These are phyloP conservation scores for Chalaropsis thielavioides DNA, from an alignment of 2,329 filamentous ascomycete genomes.

Conservation along the genomic window DNA sequence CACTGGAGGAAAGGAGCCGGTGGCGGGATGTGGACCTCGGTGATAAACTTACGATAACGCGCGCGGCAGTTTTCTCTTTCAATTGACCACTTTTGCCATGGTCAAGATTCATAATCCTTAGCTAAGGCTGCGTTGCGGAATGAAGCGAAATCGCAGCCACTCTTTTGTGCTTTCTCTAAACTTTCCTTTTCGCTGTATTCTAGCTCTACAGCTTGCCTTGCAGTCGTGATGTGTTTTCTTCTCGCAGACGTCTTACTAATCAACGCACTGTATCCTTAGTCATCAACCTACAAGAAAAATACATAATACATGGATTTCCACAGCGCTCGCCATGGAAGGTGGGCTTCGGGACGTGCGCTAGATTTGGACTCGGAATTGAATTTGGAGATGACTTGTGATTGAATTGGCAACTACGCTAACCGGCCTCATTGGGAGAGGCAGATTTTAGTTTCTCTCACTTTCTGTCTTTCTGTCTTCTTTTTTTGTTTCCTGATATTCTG, in stretches of 20 bases:
- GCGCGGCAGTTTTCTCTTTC: not conserved
- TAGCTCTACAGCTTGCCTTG: not conserved
- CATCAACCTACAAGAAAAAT: not conserved
- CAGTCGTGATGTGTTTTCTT: no score
- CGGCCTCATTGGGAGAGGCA: not conserved
- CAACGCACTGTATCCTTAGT: not conserved
- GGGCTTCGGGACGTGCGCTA: not conserved
- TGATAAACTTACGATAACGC: not conserved
- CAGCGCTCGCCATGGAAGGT: not conserved
- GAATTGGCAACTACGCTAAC: slow-evolving; percentile 4
- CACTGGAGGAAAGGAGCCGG: not conserved
- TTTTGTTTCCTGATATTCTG: not conserved
- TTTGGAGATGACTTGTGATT: not conserved
- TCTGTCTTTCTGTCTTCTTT: not conserved
- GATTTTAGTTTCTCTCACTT: not conserved
- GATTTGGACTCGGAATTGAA: not conserved
- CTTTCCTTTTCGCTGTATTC: no score
- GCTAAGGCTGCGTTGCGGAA: not conserved
- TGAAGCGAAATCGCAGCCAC: not conserved
- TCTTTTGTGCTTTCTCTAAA: no score
- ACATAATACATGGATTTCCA: no score
- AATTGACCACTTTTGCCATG: not conserved
- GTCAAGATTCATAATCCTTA: not conserved
- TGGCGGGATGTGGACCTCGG: not conserved
- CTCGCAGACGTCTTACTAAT: no score